Evolutionary conservation across 306 rosid genomes (phyloP), one percentile per base, ranked within the genome.

Genomic region (Quercus engelmannii): DNA sequence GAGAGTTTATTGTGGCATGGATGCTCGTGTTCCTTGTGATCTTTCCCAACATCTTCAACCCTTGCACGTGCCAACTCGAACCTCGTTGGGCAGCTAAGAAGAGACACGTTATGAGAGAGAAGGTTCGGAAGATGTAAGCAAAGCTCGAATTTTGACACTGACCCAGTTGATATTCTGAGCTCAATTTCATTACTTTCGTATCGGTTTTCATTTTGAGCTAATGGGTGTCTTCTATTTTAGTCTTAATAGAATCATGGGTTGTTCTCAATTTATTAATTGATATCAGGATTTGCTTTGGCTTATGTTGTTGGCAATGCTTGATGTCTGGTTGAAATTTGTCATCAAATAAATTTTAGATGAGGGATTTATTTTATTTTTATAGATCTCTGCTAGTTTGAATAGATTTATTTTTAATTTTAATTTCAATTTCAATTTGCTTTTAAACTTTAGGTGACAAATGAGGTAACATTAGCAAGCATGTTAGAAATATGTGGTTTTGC

Each of bases 111-210:
- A 88, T 95, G 97, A 84, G 89, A 88, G 92, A 95, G 57, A 91
- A 90, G 84, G 99, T 90, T 78, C 99, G 97, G 69, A 87, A 84
- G 64, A 92, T 95, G 98, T 92, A 86, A 80, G 85, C 20, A 31
- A 31, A 49, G 54, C 54, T 10, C 8, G 35, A 67, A 21, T 26
- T 54, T 33, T 74, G 18, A 18, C 25, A 43, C 28, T 74, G 51
- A 43, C 61, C 68, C 8, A 5, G 31, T 77, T 41, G 2, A n/a
- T 62, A 21, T 38, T 51, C 75, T 68, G 43, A 54, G 3, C 52
- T 76, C 46, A 23, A 63, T n/a, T 73, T 78, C 28, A 5, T 68
- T 68, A 49, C 52, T 19, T n/a, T 68, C 21, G 51, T n/a, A 18
- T 68, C 35, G 72, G 1, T 68, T 13, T 28, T 74, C 5, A 35